Evolutionary conservation across 2,329 filamentous ascomycete species (phyloP).

Genomic region (Bipolaris gigantea): DNA sequence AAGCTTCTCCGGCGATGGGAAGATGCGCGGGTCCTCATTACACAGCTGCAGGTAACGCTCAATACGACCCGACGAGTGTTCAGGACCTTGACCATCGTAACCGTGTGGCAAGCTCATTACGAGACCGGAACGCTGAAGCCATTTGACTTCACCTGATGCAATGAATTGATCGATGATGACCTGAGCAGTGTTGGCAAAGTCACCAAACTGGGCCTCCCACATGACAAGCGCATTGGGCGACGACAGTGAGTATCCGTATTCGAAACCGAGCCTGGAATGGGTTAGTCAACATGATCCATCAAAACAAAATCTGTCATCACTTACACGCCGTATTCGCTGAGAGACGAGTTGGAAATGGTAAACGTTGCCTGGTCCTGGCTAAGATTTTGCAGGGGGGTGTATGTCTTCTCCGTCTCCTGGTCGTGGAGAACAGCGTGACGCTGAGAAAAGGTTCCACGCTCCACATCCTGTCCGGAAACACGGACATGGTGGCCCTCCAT

Average conservation of each 20-base stretch:
- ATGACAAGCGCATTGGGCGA: conserved; percentile 97
- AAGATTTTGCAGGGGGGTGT: conserved; percentile 88
- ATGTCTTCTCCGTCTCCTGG: conserved; percentile 90
- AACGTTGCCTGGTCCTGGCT: conserved; percentile 92
- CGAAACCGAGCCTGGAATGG: conserved; percentile 77
- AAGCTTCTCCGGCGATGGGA: conserved; percentile 84
- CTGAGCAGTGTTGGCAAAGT: conserved; percentile 99
- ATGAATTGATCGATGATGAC: conserved; percentile 99
- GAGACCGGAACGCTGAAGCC: conserved; percentile 96
- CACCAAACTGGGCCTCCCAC: conserved; percentile 99
- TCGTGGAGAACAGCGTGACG: conserved; percentile 97
- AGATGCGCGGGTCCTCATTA: conserved; percentile 95
- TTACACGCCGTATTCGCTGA: conserved; percentile 69
- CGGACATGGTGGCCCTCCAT: conserved; percentile 95
- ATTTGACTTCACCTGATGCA: conserved; percentile 95
- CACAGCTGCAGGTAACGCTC: conserved; percentile 96
- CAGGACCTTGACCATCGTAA: conserved; percentile 96
- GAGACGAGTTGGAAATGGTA: conserved; percentile 94
- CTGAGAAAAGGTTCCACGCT: conserved; percentile 99
- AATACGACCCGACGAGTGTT: conserved; percentile 96
- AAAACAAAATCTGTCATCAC: conserved; percentile 26
- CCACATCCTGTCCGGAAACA: conserved; percentile 97
- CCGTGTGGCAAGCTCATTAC: conserved; percentile 96
- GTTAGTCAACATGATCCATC: conserved; percentile 25
- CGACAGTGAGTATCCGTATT: conserved; percentile 97